Percentiles rank a stretch among this genome's conserved stretches.
Conservation (phyloP, 176 grass and related monocot genomes). For the Triticum monococcum region DNA sequence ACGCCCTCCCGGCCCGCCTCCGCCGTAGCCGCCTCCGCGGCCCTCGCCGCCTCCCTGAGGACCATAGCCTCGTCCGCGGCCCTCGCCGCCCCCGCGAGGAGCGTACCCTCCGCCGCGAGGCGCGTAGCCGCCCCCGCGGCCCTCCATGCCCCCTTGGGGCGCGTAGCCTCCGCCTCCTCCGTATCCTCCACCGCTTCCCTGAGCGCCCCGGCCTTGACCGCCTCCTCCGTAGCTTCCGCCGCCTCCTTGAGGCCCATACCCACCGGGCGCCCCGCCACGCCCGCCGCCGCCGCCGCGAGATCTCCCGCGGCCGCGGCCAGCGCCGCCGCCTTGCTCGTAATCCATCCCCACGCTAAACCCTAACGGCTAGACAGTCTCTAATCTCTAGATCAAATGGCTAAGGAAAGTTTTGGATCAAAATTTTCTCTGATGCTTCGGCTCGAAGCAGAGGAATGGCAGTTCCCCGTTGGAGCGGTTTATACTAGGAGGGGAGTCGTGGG, state of each 20-base stretch:
- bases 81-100: not conserved
- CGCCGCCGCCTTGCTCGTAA: constrained; percentile 10
- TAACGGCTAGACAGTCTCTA: not conserved
- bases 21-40: not conserved
- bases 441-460: not conserved
- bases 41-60: not conserved
- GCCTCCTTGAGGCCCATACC: not conserved
- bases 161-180: constrained; percentile 1
- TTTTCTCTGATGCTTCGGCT: not conserved
- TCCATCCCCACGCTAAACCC: constrained; percentile 3
- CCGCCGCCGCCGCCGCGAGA: not conserved
- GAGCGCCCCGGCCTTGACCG: not conserved
- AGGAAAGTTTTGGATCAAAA: not conserved
- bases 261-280: not conserved
- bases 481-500: not conserved
- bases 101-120: not conserved
- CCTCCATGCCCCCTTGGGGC: not conserved
- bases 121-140: not conserved
- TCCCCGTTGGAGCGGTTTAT: not conserved
- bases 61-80: not conserved
- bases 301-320: not conserved
- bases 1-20: not conserved
- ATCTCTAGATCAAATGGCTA: not conserved
- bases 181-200: constrained; percentile 7
- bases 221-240: not conserved